Conservation (phyloP, 352 stramenopile genomes). For the Phytophthora hibernalis region DNA sequence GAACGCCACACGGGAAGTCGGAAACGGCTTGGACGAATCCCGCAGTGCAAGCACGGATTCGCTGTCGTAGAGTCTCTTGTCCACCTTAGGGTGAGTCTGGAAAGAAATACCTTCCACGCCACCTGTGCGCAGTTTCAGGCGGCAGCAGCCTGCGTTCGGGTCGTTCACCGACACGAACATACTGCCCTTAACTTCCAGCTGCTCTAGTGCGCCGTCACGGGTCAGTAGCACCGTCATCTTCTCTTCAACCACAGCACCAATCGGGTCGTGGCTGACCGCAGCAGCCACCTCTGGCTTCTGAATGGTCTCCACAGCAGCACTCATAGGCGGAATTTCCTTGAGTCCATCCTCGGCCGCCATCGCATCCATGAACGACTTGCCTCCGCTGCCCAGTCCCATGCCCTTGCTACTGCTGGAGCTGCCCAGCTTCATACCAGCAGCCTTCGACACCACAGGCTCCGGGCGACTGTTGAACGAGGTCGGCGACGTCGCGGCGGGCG, state of each 20-base stretch:
- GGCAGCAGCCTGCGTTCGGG: conserved; percentile 66
- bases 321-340: conserved; percentile 89
- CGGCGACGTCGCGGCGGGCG: conserved; percentile 63
- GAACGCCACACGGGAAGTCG: conserved; percentile 79
- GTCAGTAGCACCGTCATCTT: conserved; percentile 89
- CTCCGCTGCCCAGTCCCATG: conserved; percentile 67
- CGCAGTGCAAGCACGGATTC: conserved; percentile 83
- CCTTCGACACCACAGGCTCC: conserved; percentile 59
- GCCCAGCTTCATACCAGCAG: conserved; percentile 74
- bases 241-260: conserved; percentile 85
- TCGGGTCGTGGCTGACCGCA: conserved; percentile 81
- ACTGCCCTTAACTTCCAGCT: conserved; percentile 89
- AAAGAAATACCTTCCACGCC: conserved; percentile 78
- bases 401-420: conserved; percentile 46
- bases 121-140: conserved; percentile 76
- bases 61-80: conserved; percentile 89
- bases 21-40: conserved; percentile 86
- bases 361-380: conserved; percentile 87
- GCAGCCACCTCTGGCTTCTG: conserved; percentile 65
- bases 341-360: conserved; percentile 88
- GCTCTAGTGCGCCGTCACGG: conserved; percentile 82
- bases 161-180: conserved; percentile 89
- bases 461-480: conserved; percentile 67
- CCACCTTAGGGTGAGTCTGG: conserved; percentile 89
- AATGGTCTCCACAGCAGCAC: conserved; percentile 62